Evolutionary conservation across 768 basidiomycete genomes (phyloP).

Genomic region (Leucosporidium yakuticum): DNA sequence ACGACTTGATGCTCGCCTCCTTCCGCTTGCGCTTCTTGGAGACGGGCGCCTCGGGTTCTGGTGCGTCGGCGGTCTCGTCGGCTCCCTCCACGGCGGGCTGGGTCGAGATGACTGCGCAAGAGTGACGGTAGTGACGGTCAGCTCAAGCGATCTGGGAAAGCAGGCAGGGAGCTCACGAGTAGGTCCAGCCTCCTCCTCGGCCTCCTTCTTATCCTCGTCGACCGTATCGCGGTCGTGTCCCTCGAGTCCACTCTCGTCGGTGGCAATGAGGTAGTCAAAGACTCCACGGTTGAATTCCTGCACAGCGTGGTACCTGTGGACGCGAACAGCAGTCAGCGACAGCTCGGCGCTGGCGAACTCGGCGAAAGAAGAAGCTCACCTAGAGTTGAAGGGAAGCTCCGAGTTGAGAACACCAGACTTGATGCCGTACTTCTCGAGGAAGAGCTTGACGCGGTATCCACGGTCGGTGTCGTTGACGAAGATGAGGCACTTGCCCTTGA

Average conservation of each 20-base stretch:
- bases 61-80: conserved; percentile 5
- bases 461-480: conserved; percentile 96
- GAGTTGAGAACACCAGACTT: conserved; percentile 94
- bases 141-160: not conserved
- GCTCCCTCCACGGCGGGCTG: conserved; percentile 17
- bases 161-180: not conserved
- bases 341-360: not conserved
- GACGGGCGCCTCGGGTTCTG: conserved; percentile 2
- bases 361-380: conserved; percentile 47
- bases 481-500: conserved; percentile 90
- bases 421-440: conserved; percentile 94
- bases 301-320: conserved; percentile 80
- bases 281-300: conserved; percentile 99
- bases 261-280: conserved; percentile 97
- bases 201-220: conserved; percentile 48
- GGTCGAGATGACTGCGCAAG: conserved; percentile 32
- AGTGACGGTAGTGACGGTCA: not conserved
- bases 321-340: not conserved
- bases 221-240: conserved; percentile 53
- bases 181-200: conserved; percentile 20
- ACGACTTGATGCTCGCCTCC: conserved; percentile 52
- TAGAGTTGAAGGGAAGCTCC: conserved; percentile 88
- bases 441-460: conserved; percentile 91
- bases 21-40: conserved; percentile 46
- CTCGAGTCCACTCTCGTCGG: conserved; percentile 71